Conservation (phyloP, 352 stramenopile species). For the Globisporangium abappressorium region DNA sequence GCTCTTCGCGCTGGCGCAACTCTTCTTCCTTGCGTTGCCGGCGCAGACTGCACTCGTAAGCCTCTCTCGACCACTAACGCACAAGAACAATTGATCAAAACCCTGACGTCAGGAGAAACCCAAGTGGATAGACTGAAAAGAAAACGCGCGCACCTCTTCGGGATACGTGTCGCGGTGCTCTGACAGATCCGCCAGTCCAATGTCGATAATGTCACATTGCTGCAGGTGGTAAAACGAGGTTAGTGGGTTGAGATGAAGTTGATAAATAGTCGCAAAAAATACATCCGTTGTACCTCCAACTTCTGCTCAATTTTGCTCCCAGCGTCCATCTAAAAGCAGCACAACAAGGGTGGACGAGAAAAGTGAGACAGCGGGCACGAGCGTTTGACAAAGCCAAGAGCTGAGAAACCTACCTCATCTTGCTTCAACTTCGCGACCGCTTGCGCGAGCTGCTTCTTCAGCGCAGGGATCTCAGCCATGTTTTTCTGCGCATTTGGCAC, state of each 20-base stretch:
- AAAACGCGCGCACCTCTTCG: constrained; percentile 46
- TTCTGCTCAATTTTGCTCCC: constrained; percentile 67
- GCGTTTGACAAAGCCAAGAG: background rate
- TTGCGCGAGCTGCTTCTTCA: constrained; percentile 49
- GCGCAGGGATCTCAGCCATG: constrained; percentile 42
- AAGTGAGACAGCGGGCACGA: background rate
- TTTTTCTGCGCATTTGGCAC: constrained; percentile 44
- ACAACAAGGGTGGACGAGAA: background rate
- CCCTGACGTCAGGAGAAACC: background rate
- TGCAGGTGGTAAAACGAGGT: constrained; percentile 16
- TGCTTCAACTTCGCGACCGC: constrained; percentile 60
- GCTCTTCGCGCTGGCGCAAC: constrained; percentile 61
- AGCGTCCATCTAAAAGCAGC: constrained; percentile 38
- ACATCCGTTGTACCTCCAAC: constrained; percentile 47
- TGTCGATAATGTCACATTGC: constrained; percentile 84
- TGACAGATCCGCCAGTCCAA: constrained; percentile 65
- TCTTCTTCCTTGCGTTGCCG: constrained; percentile 59
- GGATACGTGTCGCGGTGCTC: constrained; percentile 68
- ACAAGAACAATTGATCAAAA: background rate
- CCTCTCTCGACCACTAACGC: constrained; percentile 57
- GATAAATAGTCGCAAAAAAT: background rate
- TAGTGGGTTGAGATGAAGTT: background rate
- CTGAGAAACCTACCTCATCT: constrained; percentile 38
- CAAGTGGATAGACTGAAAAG: background rate
- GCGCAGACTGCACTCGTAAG: constrained; percentile 45